Base-by-base conservation (phyloP, 148 eudicot species). In the Polygonum aviculare region DNA sequence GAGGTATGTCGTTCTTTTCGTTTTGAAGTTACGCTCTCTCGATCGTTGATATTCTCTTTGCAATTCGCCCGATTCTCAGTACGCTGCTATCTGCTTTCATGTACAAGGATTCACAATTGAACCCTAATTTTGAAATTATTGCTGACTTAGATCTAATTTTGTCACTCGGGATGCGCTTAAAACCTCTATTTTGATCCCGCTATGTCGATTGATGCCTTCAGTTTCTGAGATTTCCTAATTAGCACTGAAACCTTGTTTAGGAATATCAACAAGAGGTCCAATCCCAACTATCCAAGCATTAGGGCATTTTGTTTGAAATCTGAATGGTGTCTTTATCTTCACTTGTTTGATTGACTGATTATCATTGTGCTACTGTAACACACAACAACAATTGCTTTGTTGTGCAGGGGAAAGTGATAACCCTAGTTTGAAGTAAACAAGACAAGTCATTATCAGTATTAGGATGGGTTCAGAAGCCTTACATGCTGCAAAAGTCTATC, bases 391-490 rank as follows among this genome's bases (percentile, higher is more conserved):
- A 36, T 65, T 36, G 35, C 71, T 35, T 65, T 65, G 39, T 12
- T 36, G 3, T 76, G 72, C 12, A 72, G 74, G 77, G 77, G 44
- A 44, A 80, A 72, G 54, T 72, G 72, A 44, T 45, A 26, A 21
- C 5, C 11, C 10, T 11, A 60, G n/a, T 18, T 54, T 54, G 60
- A 60, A 26, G 69, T 11, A 38, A 1, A 38, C n/a, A 36, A 38
- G 45, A 35, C 45, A 62, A 67, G 72, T 67, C 36, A 36, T 35
- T 15, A 35, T 15, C 19, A 2, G 44, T 7, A 15, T 15, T 36
- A 63, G 16, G 59, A 90, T 92, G 98, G 90, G 85, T 22, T 80
- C 91, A 7, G 72, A 90, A 89, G 86, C 84, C 11, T 74, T 88
- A 65, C 83, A 76, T 73, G 89, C 85, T 62, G 87, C 80, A 2